phyloP scores from a whole-genome alignment of 345 rosid species.

The Murraya paniculata region DNA sequence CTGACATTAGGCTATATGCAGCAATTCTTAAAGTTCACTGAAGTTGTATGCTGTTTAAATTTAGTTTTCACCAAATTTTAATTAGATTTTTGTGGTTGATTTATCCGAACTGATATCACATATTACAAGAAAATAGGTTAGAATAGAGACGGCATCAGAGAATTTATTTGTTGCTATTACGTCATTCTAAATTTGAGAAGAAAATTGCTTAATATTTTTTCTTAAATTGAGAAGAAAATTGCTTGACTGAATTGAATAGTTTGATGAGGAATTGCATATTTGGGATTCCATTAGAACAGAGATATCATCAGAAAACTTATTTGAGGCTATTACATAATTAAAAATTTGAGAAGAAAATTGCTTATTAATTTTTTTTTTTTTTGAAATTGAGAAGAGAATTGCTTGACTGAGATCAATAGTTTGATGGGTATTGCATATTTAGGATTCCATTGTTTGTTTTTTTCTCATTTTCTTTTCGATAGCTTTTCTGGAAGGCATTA shows the following conservation, averaged over 20 bases:
- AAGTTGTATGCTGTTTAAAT: not conserved
- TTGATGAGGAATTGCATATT: not conserved
- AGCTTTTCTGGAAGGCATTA: no score
- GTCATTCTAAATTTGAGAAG: not conserved
- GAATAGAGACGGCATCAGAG: not conserved
- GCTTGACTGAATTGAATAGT: not conserved
- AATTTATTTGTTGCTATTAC: not conserved
- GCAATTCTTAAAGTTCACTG: not conserved
- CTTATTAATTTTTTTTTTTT: no score
- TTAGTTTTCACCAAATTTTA: not conserved
- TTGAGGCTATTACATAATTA: no score
- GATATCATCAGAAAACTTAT: not conserved
- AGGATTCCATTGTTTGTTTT: no score
- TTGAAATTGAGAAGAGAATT: no score
- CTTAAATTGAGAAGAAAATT: not conserved
- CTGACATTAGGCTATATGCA: not conserved
- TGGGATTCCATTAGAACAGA: not conserved
- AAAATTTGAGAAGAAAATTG: no score
- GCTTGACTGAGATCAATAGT: no score
- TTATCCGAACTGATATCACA: not conserved
- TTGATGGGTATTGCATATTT: no score
- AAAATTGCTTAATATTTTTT: no score
- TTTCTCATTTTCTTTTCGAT: no score
- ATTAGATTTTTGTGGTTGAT: not conserved
- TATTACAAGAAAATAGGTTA: not conserved